Evolutionary conservation across 2,329 filamentous ascomycete species (phyloP).

Genomic region (Curvularia hawaiiensis): DNA sequence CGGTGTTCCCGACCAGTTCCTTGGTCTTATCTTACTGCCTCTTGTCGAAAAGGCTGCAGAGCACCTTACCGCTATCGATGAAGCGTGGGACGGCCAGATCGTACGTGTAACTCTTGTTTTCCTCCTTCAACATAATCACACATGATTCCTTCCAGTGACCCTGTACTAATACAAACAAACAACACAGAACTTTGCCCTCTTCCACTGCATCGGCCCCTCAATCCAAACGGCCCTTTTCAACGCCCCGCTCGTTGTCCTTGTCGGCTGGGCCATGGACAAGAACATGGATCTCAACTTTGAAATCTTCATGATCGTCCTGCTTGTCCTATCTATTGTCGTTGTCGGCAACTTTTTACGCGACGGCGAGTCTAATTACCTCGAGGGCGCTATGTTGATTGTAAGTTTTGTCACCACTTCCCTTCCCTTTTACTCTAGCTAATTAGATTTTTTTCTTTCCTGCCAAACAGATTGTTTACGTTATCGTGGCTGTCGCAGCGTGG

Average conservation of each 20-base stretch:
- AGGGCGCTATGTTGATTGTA: conserved; percentile 76
- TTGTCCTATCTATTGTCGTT: conserved; percentile 83
- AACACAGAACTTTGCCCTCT: conserved; percentile 72
- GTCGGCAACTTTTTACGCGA: conserved; percentile 88
- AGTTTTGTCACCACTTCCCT: background rate
- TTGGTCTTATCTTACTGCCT: conserved; percentile 77
- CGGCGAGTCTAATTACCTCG: conserved; percentile 88
- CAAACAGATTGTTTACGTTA: conserved; percentile 61
- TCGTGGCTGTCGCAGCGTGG: conserved; percentile 65
- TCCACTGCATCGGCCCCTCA: conserved; percentile 83
- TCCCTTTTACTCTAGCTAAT: background rate
- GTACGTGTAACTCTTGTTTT: conserved; percentile 16
- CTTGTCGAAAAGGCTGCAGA: conserved; percentile 87
- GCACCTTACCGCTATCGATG: conserved; percentile 81
- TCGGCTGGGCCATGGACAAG: conserved; percentile 76
- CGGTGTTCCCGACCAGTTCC: conserved; percentile 58
- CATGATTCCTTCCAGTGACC: background rate
- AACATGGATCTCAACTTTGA: conserved; percentile 84
- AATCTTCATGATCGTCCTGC: conserved; percentile 80
- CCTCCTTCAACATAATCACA: background rate
- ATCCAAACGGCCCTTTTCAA: conserved; percentile 92
- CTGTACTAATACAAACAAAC: conserved; percentile 10
- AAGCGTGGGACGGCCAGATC: conserved; percentile 82
- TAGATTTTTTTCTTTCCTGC: background rate
- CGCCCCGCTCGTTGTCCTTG: conserved; percentile 79